A percentile compares a stretch with the other conserved stretches of the same genome.
phyloP scores from a whole-genome alignment of 371 early-diverging fungal genomes.

The Capillidium rhysosporum region DNA sequence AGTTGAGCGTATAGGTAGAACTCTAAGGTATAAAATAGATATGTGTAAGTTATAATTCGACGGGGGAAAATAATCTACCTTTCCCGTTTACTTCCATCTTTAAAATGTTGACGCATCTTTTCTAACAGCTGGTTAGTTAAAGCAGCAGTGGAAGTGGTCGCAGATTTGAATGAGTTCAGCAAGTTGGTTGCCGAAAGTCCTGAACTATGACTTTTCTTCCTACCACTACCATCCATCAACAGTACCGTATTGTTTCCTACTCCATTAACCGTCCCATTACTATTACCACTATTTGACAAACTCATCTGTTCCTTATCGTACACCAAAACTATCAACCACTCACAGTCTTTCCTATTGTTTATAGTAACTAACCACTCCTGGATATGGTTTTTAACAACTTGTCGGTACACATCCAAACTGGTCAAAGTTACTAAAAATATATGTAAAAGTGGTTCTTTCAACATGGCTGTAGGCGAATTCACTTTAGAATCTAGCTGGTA shows the following conservation, averaged over 20 bases:
- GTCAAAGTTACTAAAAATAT: background rate
- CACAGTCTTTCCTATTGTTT: conserved; percentile 58
- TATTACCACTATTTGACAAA: background rate
- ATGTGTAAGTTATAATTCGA: background rate
- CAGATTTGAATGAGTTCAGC: too few species aligned
- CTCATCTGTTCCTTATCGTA: background rate
- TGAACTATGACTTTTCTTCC: background rate
- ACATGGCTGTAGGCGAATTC: background rate
- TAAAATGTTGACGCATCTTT: conserved; percentile 56
- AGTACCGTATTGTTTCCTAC: background rate
- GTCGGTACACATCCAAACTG: background rate
- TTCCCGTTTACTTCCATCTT: conserved; percentile 43
- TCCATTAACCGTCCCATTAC: background rate
- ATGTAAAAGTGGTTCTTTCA: background rate
- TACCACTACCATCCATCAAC: background rate
- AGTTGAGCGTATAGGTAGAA: background rate
- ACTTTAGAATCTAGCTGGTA: background rate
- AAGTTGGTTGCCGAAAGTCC: background rate
- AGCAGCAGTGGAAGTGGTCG: too few species aligned
- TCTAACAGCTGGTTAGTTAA: too few species aligned
- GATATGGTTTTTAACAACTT: conserved; percentile 37
- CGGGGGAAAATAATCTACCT: conserved; percentile 13
- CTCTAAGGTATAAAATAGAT: too few species aligned
- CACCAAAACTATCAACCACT: conserved; percentile 68
- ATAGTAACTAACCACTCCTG: conserved; percentile 60